Base-by-base conservation (phyloP, 129 eudicot species). In the Tanacetum coccineum region DNA sequence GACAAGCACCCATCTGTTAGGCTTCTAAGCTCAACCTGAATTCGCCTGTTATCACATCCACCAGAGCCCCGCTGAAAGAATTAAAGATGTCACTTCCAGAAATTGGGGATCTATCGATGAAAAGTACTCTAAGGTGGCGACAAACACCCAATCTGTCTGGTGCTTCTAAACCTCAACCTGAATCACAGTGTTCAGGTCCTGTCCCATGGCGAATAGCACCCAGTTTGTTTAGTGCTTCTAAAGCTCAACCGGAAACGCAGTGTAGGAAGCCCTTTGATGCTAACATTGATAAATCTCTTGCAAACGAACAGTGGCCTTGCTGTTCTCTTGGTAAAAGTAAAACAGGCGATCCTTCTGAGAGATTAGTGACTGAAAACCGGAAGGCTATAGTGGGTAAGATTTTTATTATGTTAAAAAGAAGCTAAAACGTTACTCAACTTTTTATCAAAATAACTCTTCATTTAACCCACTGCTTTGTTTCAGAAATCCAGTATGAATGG, bases 51-150 rank as follows among this genome's bases (percentile, higher is more conserved):
- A 81, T 47, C 79, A 63, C 47, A 72, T 42, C 84, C 70, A 74
- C 74, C 79, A 64, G 81, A 73, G 61, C 65, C 76, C 44, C 80
- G n/a, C 90, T 68, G 96, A 86, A 72, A 80, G 81, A 81, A 66
- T 75, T 54, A 84, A 82, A 42, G 95, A 83, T 40, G 18, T 67
- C 19, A 66, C 90, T 42, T 70, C 78, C 13, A 89, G 70, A 70
- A 74, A 67, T 63, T 84, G 87, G 90, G 75, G 72, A 73, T 65
- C 81, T 9, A 63, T 86, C 66, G 70, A 83, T 53, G 88, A 90
- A 45, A n/a, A 84, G 88, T 62, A 94, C 90, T 47, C 84, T 86
- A 44, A 90, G 86, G 66, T 86, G 96, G 95, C 86, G 76, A 49
- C 95, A 86, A 75, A 84, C 90, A 66, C 88, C 96, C 47, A 66